These are phyloP conservation scores for Yarrowia keelungensis DNA, from an alignment of 805 yeast species.

Conservation along the genomic window DNA sequence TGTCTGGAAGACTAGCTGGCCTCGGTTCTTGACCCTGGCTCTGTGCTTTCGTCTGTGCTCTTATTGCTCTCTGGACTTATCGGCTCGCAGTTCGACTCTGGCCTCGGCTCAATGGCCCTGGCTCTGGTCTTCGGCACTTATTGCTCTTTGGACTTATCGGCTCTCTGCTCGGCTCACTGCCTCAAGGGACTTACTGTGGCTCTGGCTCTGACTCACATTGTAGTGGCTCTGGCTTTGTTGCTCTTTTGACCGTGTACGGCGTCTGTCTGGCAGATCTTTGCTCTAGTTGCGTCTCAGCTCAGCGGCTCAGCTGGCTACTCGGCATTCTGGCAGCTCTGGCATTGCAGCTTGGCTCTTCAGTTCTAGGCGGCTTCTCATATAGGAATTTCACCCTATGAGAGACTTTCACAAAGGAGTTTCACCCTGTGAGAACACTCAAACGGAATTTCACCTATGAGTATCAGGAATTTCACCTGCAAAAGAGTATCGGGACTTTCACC, in stretches of 20 bases:
- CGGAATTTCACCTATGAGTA: background rate
- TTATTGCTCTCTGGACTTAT: background rate
- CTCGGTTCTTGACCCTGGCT: background rate
- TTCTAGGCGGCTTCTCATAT: slow-evolving; percentile 22
- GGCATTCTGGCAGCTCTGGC: slow-evolving; percentile 22
- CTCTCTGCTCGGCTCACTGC: background rate
- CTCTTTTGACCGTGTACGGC: slow-evolving; percentile 18
- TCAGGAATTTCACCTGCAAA: background rate
- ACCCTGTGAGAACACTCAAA: background rate
- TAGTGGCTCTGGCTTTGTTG: background rate
- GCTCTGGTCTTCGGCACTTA: background rate
- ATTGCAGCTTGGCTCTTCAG: slow-evolving; percentile 25
- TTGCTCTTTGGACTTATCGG: slow-evolving; percentile 1
- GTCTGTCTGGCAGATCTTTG: slow-evolving; percentile 18
- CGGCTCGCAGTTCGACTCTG: background rate
- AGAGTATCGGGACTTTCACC: too few species aligned
- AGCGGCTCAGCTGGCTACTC: slow-evolving; percentile 10
- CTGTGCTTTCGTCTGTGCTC: background rate
- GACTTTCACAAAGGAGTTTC: background rate
- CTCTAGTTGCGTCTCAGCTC: slow-evolving; percentile 13
- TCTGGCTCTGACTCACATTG: background rate
- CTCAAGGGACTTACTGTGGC: slow-evolving; percentile 2
- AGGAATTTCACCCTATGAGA: slow-evolving; percentile 18
- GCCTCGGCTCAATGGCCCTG: background rate
- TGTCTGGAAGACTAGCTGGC: background rate